Percentiles rank a stretch among this genome's conserved stretches.
These are phyloP conservation scores for Wickerhamomyces queroliae DNA, from an alignment of 805 yeast species.

Conservation along the genomic window DNA sequence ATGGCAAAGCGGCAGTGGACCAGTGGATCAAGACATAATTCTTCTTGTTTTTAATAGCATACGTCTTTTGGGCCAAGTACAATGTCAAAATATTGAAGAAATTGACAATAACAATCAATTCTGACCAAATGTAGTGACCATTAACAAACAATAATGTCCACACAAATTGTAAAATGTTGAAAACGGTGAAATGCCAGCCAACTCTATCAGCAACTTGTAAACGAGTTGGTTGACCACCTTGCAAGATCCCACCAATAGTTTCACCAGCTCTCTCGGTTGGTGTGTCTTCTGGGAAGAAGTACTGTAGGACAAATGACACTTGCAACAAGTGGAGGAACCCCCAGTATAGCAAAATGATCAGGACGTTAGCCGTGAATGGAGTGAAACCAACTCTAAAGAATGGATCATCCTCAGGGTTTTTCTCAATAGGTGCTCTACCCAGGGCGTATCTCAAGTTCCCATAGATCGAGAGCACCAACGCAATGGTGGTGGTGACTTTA, in stretches of 20 bases:
- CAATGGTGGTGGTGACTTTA: slow-evolving; percentile 41
- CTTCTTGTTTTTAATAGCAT: slow-evolving; percentile 41
- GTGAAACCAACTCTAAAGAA: slow-evolving; percentile 49
- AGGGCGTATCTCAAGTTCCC: slow-evolving; percentile 52
- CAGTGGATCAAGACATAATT: slow-evolving; percentile 58
- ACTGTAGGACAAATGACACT: slow-evolving; percentile 40
- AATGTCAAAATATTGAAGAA: slow-evolving; percentile 51
- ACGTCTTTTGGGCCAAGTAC: slow-evolving; percentile 52
- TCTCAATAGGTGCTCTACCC: slow-evolving; percentile 42
- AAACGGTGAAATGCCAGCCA: slow-evolving; percentile 57
- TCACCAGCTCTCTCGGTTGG: slow-evolving; percentile 4
- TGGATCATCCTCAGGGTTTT: slow-evolving; percentile 36
- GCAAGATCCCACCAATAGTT: slow-evolving; percentile 12
- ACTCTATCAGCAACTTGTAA: slow-evolving; percentile 27
- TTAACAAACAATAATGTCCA: slow-evolving; percentile 63
- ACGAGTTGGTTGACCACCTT: slow-evolving; percentile 7
- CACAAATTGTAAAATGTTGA: slow-evolving; percentile 51
- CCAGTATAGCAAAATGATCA: slow-evolving; percentile 55
- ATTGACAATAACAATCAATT: slow-evolving; percentile 52
- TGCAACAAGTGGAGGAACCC: slow-evolving; percentile 46
- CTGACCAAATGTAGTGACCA: slow-evolving; percentile 53
- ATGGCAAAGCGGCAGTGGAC: slow-evolving; percentile 63
- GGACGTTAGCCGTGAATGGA: slow-evolving; percentile 59
- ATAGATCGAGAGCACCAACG: slow-evolving; percentile 50
- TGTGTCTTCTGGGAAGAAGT: slow-evolving; percentile 29